Evolutionary conservation across 139 green algal species (phyloP), one percentile per base, ranked within the genome.

Genomic region (Picochlorum sp.): DNA sequence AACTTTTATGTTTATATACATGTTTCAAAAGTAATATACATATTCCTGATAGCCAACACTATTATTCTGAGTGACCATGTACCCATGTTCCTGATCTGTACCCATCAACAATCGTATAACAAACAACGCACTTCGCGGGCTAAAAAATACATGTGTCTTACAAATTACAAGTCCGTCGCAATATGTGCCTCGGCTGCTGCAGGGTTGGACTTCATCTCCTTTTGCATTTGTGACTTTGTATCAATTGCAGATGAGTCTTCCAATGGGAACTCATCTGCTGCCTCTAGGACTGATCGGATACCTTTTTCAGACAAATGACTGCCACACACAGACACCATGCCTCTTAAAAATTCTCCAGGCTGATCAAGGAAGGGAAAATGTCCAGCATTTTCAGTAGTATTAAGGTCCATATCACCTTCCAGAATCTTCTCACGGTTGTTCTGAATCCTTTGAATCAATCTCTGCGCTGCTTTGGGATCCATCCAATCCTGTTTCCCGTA

Each of bases 351-450:
- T 2, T n/a, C 18, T 28, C 74, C 65, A n/a, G 81, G 77, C 67
- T 89, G 77, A 64, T 93, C 86, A 4, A 93, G 72, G 67, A 90
- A 89, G 3, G 83, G 77, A 62, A 88, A 93, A 71, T 93, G 86
- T 5, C 60, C 65, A 4, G 62, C 65, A 30, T 60, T 61, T 14
- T 45, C 47, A 1, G 61, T 77, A 24, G 45, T 56, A 11, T 65
- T 14, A 6, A 85, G 63, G 30, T 74, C 32, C 9, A 72, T 37
- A 58, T 85, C 61, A 11, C 50, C n/a, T 56, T 67, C 16, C 6
- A 37, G 8, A n/a, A 78, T 49, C 18, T 61, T 56, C 8, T 30
- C 13, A 7, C 24, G 21, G 41, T 32, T 59, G 7, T 32, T 37
- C 4, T 38, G 28, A 15, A 75, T n/a, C 49, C 41, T 38, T 16